Conservation (phyloP, 345 rosid genomes). For the Syzygium aromaticum region DNA sequence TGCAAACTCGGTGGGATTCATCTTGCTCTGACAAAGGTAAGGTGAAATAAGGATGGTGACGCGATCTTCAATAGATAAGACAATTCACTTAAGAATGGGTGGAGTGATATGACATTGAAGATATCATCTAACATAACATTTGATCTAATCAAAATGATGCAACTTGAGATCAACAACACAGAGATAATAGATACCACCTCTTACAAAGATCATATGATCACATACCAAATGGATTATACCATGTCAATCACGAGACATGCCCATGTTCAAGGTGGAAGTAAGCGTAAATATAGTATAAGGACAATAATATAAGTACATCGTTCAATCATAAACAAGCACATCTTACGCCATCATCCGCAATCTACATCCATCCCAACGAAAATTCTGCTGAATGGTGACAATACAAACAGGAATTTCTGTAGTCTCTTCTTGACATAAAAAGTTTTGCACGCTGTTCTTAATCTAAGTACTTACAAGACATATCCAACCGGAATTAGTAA, state of each 20-base stretch:
- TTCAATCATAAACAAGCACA: neutral
- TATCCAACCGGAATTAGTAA: neutral
- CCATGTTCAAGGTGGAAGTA: neutral
- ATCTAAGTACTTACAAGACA: neutral
- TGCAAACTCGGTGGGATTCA: constrained; percentile 56
- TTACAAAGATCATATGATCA: neutral
- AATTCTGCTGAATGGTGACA: neutral
- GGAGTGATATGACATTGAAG: neutral
- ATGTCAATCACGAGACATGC: neutral
- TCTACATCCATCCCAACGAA: neutral
- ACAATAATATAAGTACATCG: neutral
- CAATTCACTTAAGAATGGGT: neutral
- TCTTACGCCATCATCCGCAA: neutral
- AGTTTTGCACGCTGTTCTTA: neutral
- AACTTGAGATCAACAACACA: neutral
- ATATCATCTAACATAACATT: neutral
- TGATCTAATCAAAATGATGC: neutral
- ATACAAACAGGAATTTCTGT: neutral
- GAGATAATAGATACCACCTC: neutral
- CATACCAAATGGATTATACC: neutral
- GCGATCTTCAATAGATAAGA: neutral
- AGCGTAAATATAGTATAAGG: neutral
- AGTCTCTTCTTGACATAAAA: neutral
- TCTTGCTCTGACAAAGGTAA: constrained; percentile 34
- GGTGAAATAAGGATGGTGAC: neutral